Evolutionary conservation across 2,329 filamentous ascomycete species (phyloP), one percentile per base, ranked within the genome.

Genomic region (Colletotrichum orbiculare): DNA sequence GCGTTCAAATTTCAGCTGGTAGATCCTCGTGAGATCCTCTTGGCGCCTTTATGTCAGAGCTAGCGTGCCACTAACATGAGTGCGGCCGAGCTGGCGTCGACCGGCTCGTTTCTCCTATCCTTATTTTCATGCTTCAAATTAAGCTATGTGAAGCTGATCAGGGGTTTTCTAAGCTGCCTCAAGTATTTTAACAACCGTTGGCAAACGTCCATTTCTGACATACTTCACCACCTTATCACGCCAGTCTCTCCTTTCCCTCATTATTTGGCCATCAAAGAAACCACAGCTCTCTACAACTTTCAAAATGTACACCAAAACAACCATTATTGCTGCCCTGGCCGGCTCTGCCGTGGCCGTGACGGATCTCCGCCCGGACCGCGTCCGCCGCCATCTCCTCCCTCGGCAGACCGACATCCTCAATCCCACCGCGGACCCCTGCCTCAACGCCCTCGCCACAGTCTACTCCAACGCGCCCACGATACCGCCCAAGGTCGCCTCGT

Each of bases 271-370:
- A 7, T 48, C 12, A 5, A 46, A 46, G 25, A n/a, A 43, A 13
- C 10, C 12, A 12, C 13, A 43, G 42, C 8, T 8, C 43, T 25
- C n/a, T 3, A 8, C 15, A 46, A 15, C 4, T 10, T 9, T 13
- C 67, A 72, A 65, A 1, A 75, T 75, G 73, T 54, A 69, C 54
- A 45, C 67, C 58, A 70, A 70, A 48, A 68, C 66, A 49, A 35
- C 69, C 62, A 35, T 74, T 55, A 41, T 74, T 57, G 53, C 69
- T 48, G 67, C 69, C 63, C 60, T 73, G 48, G 69, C 67, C 39
- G 64, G 69, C 33, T 64, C 72, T 7, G 70, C 64, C 61, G 61
- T 69, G n/a, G 70, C 64, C 58, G 49, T 66, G 46, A 47, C 49
- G 13, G 52, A 63, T 42, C 17, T 70, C 34, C 60, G 49, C 49